phyloP scores from a whole-genome alignment of 2,329 filamentous ascomycete species.

The Trichophyton schoenleinii region DNA sequence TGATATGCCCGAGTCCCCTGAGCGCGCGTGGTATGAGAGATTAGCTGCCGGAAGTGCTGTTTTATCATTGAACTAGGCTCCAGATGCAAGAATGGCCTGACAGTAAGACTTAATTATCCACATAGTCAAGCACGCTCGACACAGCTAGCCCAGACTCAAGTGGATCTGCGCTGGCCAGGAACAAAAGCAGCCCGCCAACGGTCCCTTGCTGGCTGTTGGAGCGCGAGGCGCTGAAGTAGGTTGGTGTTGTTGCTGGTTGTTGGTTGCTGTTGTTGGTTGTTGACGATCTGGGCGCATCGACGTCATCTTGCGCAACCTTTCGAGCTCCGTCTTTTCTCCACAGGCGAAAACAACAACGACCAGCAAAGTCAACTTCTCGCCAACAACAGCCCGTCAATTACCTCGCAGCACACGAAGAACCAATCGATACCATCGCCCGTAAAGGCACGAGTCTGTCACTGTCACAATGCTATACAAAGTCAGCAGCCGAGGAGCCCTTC shows the following conservation, averaged over 20 bases:
- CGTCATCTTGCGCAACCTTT: not conserved
- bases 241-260: too few relatives aligned
- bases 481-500: slow-evolving; percentile 26
- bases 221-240: not conserved
- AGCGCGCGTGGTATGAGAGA: not conserved
- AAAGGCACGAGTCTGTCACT: not conserved
- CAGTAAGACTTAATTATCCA: not conserved
- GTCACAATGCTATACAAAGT: slow-evolving; percentile 33
- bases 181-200: not conserved
- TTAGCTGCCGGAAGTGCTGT: not conserved
- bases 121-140: not conserved
- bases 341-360: not conserved
- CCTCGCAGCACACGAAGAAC: not conserved
- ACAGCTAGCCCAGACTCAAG: not conserved
- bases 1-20: not conserved
- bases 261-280: not conserved
- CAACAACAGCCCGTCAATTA: not conserved
- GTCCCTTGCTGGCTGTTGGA: not conserved
- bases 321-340: not conserved
- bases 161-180: not conserved
- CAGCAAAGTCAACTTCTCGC: not conserved
- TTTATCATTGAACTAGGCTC: not conserved
- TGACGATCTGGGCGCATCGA: not conserved
- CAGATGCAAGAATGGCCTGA: not conserved
- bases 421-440: not conserved